Evolutionary conservation across 805 yeast species (phyloP).

Genomic region (Starmerella floricola): DNA sequence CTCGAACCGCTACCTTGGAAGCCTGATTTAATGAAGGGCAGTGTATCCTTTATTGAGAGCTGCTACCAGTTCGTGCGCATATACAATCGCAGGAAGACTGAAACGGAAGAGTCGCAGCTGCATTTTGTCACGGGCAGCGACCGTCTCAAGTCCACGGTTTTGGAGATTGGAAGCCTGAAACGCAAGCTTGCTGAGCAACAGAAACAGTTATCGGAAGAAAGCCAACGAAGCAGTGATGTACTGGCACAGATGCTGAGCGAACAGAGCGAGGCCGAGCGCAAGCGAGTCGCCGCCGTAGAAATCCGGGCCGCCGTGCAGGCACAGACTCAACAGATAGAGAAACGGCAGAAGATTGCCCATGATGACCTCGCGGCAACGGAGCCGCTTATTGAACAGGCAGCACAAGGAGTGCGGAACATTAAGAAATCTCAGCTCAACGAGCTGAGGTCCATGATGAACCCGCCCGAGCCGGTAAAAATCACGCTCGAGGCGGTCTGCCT

Average conservation of each 20-base stretch:
- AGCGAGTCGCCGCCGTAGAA: slow-evolving; percentile 69
- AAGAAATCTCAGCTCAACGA: slow-evolving; percentile 88
- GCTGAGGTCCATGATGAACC: slow-evolving; percentile 75
- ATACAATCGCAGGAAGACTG: slow-evolving; percentile 35
- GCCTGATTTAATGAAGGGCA: not conserved
- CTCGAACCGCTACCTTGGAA: not conserved
- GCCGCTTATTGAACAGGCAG: slow-evolving; percentile 76
- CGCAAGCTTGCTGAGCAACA: slow-evolving; percentile 44
- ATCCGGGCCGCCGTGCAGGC: slow-evolving; percentile 56
- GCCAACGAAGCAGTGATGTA: slow-evolving; percentile 56
- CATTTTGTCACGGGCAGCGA: slow-evolving; percentile 66
- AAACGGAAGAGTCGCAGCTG: slow-evolving; percentile 52
- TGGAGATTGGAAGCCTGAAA: slow-evolving; percentile 54
- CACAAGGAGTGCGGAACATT: slow-evolving; percentile 78
- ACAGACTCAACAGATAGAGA: slow-evolving; percentile 51
- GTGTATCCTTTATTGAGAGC: slow-evolving; percentile 10
- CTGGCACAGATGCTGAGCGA: slow-evolving; percentile 64
- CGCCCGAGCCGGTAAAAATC: slow-evolving; percentile 76
- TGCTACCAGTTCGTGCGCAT: slow-evolving; percentile 24
- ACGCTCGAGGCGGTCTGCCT: slow-evolving; percentile 81
- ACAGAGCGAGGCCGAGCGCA: slow-evolving; percentile 87
- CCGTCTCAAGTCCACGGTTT: slow-evolving; percentile 60
- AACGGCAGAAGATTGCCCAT: slow-evolving; percentile 44
- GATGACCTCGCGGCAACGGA: slow-evolving; percentile 62
- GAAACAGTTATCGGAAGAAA: slow-evolving; percentile 40